Conservation (phyloP, 257 asterid species). For the Handroanthus guayacan region DNA sequence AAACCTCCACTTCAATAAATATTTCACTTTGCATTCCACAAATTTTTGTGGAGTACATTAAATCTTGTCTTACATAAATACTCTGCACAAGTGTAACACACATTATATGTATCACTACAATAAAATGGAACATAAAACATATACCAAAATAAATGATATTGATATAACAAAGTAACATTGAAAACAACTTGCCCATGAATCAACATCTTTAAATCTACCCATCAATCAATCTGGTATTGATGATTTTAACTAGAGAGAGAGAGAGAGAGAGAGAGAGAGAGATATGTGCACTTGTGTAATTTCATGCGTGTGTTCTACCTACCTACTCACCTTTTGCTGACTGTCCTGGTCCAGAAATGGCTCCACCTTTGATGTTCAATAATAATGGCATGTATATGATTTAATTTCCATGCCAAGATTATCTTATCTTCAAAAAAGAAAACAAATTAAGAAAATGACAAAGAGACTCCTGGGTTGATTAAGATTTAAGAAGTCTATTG, state of each 20-base stretch:
- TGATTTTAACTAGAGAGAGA: neutral
- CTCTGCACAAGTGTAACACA: too few species aligned
- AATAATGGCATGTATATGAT: conserved; percentile 17
- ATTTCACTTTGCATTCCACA: too few species aligned
- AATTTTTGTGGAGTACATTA: too few species aligned
- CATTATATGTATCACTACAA: too few species aligned
- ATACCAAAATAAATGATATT: too few species aligned
- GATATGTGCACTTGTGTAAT: conserved; percentile 28
- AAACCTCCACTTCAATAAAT: too few species aligned
- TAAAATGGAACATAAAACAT: too few species aligned
- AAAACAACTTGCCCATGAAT: conserved; percentile 1
- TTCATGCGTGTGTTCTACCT: conserved; percentile 38
- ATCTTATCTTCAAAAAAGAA: conserved; percentile 14
- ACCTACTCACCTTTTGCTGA: conserved; percentile 32
- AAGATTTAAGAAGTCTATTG: too few species aligned
- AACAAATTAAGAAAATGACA: neutral
- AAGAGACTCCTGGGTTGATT: neutral
- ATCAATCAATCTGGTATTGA: conserved; percentile 31
- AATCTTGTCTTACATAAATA: too few species aligned
- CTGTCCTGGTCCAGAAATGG: conserved; percentile 35
- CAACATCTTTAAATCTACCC: conserved; percentile 21
- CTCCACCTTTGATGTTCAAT: conserved; percentile 39
- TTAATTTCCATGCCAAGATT: conserved; percentile 18
- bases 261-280: conserved; percentile 30
- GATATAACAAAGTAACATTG: too few species aligned